Conservation (phyloP, 257 asterid genomes). For the Petrea volubilis region DNA sequence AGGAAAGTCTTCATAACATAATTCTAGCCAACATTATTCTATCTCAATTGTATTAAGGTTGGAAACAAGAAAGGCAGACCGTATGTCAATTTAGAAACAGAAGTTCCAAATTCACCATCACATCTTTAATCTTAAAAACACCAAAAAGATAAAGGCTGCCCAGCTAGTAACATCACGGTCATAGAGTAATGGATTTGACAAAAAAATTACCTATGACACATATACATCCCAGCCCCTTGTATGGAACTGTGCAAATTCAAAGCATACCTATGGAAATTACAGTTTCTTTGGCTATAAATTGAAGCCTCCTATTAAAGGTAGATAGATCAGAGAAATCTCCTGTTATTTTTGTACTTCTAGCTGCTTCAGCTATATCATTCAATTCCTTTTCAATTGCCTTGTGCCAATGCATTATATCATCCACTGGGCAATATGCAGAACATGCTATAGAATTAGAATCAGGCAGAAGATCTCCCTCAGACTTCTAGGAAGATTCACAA, state of each 20-base stretch:
- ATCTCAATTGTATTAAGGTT: not conserved
- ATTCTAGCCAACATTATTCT: not conserved
- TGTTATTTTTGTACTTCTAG: conserved; percentile 67
- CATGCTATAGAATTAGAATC: conserved; percentile 39
- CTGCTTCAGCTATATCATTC: conserved; percentile 86
- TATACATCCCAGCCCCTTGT: not conserved
- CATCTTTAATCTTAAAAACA: not conserved
- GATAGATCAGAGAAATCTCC: conserved; percentile 90
- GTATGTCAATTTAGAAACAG: not conserved
- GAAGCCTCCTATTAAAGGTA: conserved; percentile 77
- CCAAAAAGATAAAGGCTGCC: not conserved
- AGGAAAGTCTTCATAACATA: not conserved
- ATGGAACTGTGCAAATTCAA: not conserved
- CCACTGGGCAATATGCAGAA: conserved; percentile 54
- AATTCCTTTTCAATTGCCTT: conserved; percentile 85
- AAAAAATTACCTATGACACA: not conserved
- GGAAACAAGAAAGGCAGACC: not conserved
- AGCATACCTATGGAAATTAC: conserved; percentile 88
- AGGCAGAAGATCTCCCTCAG: conserved; percentile 39
- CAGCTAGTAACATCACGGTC: not conserved
- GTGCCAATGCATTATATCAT: conserved; percentile 95
- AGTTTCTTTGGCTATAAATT: conserved; percentile 97
- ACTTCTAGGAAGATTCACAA: conserved; percentile 46
- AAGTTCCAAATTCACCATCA: not conserved
- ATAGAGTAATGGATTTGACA: not conserved